phyloP scores from a whole-genome alignment of 2,329 filamentous ascomycete species.

The Apiospora sp. region DNA sequence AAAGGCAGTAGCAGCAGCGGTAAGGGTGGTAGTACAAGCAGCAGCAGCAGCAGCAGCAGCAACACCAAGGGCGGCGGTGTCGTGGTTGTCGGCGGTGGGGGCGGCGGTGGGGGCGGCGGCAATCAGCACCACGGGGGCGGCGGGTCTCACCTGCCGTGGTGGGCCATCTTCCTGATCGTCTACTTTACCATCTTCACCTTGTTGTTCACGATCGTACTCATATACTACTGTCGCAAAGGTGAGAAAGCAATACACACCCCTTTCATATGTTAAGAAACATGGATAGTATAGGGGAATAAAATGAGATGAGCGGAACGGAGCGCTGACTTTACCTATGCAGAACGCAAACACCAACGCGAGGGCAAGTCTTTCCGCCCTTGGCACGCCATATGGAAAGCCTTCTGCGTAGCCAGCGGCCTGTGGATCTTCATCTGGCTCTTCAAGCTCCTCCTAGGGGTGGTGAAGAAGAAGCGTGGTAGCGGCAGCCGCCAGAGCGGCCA shows the following conservation, averaged over 20 bases:
- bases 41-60: not conserved
- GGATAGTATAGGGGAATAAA: not conserved
- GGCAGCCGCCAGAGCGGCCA: not conserved
- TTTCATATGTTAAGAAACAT: not conserved
- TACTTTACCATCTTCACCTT: constrained; percentile 11
- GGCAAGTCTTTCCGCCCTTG: constrained; percentile 27
- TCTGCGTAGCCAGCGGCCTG: constrained; percentile 30
- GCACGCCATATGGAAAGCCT: constrained; percentile 32
- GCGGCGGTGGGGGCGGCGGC: constrained; percentile 3
- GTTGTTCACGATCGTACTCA: constrained; percentile 15
- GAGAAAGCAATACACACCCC: not conserved
- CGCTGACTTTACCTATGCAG: constrained; percentile 18
- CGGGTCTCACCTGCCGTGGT: constrained; percentile 24
- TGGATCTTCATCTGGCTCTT: constrained; percentile 31
- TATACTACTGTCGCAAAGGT: constrained; percentile 24
- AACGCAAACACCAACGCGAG: constrained; percentile 25
- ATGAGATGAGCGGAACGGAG: not conserved
- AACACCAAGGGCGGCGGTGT: not conserved
- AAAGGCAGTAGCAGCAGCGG: not conserved
- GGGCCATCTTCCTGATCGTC: constrained; percentile 26
- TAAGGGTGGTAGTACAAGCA: constrained; percentile 14
- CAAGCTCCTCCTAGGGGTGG: constrained; percentile 9
- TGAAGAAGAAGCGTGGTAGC: not conserved
- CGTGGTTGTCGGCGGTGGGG: not conserved
- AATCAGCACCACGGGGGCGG: not conserved